phyloP scores from a whole-genome alignment of 306 rosid genomes.

The Aeschynomene evenia region DNA sequence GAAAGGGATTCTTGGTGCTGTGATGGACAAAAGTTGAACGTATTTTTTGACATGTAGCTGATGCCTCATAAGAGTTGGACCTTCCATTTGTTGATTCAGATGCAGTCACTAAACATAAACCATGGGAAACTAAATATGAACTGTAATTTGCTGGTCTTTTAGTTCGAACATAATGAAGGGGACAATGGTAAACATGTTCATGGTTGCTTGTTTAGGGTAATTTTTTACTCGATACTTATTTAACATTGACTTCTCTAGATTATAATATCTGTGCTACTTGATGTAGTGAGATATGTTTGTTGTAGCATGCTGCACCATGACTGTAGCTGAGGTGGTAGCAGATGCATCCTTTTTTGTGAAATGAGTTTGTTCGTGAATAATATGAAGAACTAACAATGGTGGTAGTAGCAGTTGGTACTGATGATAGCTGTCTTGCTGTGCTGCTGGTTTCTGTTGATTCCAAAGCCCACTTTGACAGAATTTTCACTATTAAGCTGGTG shows the following conservation, averaged over 20 bases:
- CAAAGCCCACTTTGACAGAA: conserved; percentile 26
- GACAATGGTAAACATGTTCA: conserved; percentile 45
- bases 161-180: conserved; percentile 31
- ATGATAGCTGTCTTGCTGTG: conserved; percentile 42
- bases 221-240: conserved; percentile 27
- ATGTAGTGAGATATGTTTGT: conserved; percentile 50
- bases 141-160: conserved; percentile 36
- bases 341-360: conserved; percentile 44
- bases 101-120: conserved; percentile 38
- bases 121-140: conserved; percentile 39
- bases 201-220: conserved; percentile 33
- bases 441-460: conserved; percentile 44
- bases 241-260: conserved; percentile 30
- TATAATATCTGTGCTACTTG: conserved; percentile 48
- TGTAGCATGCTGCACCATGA: conserved; percentile 50
- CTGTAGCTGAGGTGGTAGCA: conserved; percentile 57
- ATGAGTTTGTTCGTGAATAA: conserved; percentile 45
- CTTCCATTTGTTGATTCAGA: conserved; percentile 41
- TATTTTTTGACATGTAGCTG: conserved; percentile 49
- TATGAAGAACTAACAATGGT: conserved; percentile 45
- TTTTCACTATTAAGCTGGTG: conserved; percentile 18
- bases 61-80: conserved; percentile 50
- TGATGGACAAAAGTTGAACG: conserved; percentile 47
- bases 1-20: conserved; percentile 47
- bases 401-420: conserved; percentile 38